Percentiles rank a stretch among this genome's conserved stretches.
Evolutionary conservation across 768 basidiomycete species (phyloP).

Genomic region (Termitomyces sp.): DNA sequence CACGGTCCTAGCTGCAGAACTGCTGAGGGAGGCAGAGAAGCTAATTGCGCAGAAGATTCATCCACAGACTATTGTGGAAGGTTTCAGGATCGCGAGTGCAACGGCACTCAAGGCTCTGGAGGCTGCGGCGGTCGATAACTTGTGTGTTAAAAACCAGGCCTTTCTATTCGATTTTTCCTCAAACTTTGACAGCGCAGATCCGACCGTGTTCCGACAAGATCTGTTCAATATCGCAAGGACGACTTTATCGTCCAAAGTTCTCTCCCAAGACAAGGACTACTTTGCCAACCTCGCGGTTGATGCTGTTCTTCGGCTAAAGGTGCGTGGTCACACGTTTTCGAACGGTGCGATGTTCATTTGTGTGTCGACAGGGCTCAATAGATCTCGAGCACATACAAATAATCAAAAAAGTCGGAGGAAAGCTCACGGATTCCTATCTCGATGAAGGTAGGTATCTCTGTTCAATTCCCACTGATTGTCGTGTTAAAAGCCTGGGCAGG

Average conservation of each 20-base stretch:
- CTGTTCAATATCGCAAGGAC: slow-evolving; percentile 96
- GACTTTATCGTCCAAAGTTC: slow-evolving; percentile 92
- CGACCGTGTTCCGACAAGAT: slow-evolving; percentile 75
- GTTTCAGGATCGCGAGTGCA: slow-evolving; percentile 86
- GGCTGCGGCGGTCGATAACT: slow-evolving; percentile 75
- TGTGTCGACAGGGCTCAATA: slow-evolving; percentile 73
- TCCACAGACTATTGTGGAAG: slow-evolving; percentile 97
- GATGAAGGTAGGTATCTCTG: slow-evolving; percentile 67
- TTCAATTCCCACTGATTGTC: not conserved
- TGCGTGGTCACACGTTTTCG: slow-evolving; percentile 15
- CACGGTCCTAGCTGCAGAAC: slow-evolving; percentile 86
- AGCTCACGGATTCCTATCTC: slow-evolving; percentile 95
- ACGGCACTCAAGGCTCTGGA: slow-evolving; percentile 86
- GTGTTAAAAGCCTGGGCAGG: slow-evolving; percentile 37
- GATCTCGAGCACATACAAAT: slow-evolving; percentile 98
- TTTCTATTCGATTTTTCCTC: not conserved
- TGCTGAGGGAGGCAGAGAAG: slow-evolving; percentile 93
- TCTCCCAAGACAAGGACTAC: slow-evolving; percentile 95
- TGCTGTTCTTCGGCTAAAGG: slow-evolving; percentile 90
- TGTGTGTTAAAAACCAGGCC: slow-evolving; percentile 40
- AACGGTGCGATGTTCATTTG: not conserved
- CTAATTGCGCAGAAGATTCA: slow-evolving; percentile 89
- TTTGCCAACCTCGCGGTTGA: slow-evolving; percentile 98
- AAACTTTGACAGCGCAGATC: slow-evolving; percentile 50
- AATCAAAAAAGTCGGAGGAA: slow-evolving; percentile 99